These are phyloP conservation scores for Candida arabinofermentans DNA, from an alignment of 805 yeast species.

Conservation along the genomic window DNA sequence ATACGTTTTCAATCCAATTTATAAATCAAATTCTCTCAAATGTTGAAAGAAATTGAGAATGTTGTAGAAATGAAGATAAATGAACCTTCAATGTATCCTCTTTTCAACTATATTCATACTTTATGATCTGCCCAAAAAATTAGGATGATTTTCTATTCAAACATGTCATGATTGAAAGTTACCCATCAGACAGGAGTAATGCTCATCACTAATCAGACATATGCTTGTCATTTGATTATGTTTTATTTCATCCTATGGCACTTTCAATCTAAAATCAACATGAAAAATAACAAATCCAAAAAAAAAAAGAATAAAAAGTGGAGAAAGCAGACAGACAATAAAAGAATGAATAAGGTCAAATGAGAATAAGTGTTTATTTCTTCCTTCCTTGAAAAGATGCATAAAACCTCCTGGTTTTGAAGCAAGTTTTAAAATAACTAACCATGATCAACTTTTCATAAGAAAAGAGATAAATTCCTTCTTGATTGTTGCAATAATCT, in stretches of 20 bases:
- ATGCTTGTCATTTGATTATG: conserved; percentile 85
- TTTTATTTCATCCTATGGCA: conserved; percentile 61
- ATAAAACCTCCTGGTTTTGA: conserved; percentile 10
- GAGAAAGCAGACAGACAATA: background rate
- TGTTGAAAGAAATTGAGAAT: background rate
- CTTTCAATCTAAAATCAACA: background rate
- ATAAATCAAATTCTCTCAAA: background rate
- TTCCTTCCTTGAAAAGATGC: conserved; percentile 1
- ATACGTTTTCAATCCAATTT: too few species aligned
- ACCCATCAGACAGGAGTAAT: conserved; percentile 54
- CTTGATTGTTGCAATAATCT: conserved; percentile 1
- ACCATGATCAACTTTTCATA: conserved; percentile 5
- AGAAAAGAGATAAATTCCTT: conserved; percentile 1
- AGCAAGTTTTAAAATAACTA: background rate
- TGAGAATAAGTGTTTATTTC: background rate
- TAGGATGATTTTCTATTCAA: too few species aligned
- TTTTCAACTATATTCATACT: background rate
- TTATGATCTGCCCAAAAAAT: too few species aligned
- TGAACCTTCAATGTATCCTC: background rate
- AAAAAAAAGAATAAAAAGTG: background rate
- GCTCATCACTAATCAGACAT: conserved; percentile 86
- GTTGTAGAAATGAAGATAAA: background rate
- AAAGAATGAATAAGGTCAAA: conserved; percentile 1
- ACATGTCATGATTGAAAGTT: conserved; percentile 1
- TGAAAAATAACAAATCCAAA: background rate